Percentiles rank a stretch among this genome's conserved stretches.
phyloP scores from a whole-genome alignment of 768 basidiomycete genomes.

The Podaxis sp. region DNA sequence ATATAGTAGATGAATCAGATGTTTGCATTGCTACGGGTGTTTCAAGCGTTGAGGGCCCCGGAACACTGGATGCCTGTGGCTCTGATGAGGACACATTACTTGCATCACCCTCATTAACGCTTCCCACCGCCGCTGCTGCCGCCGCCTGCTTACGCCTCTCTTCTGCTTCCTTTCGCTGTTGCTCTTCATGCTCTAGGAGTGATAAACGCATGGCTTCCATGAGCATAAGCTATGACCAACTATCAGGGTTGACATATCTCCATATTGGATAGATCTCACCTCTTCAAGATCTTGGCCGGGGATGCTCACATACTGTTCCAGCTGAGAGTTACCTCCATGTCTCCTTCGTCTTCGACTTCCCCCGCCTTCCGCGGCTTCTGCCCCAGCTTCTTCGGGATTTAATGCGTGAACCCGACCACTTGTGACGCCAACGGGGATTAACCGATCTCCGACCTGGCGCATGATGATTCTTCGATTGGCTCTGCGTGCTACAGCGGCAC shows the following conservation, averaged over 20 bases:
- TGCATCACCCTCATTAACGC: background rate
- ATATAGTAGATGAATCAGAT: conserved; percentile 27
- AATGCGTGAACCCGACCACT: conserved; percentile 80
- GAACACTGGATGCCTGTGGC: conserved; percentile 23
- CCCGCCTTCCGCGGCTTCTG: conserved; percentile 38
- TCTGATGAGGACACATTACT: conserved; percentile 23
- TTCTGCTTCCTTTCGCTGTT: conserved; percentile 74
- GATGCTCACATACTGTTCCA: conserved; percentile 71
- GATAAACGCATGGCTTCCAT: conserved; percentile 99
- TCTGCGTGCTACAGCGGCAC: conserved; percentile 92
- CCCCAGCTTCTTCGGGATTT: conserved; percentile 55
- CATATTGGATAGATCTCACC: conserved; percentile 42
- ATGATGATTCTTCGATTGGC: conserved; percentile 97
- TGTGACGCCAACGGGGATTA: conserved; percentile 95
- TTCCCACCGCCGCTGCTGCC: conserved; percentile 33
- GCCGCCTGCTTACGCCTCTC: conserved; percentile 57
- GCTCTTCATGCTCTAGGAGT: conserved; percentile 91
- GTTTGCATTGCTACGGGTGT: conserved; percentile 23
- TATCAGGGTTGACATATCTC: background rate
- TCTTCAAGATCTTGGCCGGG: conserved; percentile 92
- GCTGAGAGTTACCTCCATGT: conserved; percentile 50
- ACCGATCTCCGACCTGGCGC: conserved; percentile 96
- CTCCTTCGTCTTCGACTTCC: conserved; percentile 61
- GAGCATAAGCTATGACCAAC: conserved; percentile 75
- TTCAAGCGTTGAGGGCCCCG: conserved; percentile 33